Percentiles rank a stretch among this genome's conserved stretches.
Conservation (phyloP, 2,329 filamentous ascomycete species). For the Penicillium sp. region DNA sequence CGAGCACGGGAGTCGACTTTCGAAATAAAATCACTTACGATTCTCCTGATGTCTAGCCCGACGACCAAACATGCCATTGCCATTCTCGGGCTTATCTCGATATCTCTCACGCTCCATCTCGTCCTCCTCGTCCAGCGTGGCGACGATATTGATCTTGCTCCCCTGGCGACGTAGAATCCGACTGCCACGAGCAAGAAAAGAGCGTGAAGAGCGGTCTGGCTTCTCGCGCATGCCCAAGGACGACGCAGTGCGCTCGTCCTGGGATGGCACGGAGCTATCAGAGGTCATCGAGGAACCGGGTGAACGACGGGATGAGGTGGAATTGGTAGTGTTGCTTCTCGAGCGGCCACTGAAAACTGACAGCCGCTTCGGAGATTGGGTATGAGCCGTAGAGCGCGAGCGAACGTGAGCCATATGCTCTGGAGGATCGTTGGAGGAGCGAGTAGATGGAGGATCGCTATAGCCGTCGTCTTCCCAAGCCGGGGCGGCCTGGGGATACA, state of each 20-base stretch:
- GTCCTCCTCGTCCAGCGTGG: constrained; percentile 46
- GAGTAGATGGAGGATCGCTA: constrained; percentile 35
- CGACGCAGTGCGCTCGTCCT: constrained; percentile 38
- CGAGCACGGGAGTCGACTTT: not conserved
- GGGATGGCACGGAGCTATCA: constrained; percentile 36
- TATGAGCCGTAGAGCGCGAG: constrained; percentile 40
- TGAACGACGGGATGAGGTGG: constrained; percentile 52
- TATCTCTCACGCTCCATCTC: constrained; percentile 38
- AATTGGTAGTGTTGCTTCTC: constrained; percentile 55
- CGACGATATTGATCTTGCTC: constrained; percentile 50
- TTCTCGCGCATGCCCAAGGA: constrained; percentile 37
- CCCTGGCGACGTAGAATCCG: constrained; percentile 53
- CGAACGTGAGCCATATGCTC: constrained; percentile 40
- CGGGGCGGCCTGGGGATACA: constrained; percentile 10
- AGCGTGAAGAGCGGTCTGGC: constrained; percentile 43
- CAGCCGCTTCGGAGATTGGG: constrained; percentile 43
- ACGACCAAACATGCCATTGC: constrained; percentile 34
- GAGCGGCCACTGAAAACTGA: constrained; percentile 47
- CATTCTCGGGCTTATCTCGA: constrained; percentile 34
- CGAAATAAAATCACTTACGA: constrained; percentile 36
- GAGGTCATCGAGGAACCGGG: constrained; percentile 50
- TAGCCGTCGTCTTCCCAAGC: constrained; percentile 28
- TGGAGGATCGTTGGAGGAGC: constrained; percentile 37
- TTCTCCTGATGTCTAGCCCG: constrained; percentile 37
- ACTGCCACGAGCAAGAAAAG: constrained; percentile 48